Conservation (phyloP, 345 rosid species). For the Eucalyptus tenuipes region DNA sequence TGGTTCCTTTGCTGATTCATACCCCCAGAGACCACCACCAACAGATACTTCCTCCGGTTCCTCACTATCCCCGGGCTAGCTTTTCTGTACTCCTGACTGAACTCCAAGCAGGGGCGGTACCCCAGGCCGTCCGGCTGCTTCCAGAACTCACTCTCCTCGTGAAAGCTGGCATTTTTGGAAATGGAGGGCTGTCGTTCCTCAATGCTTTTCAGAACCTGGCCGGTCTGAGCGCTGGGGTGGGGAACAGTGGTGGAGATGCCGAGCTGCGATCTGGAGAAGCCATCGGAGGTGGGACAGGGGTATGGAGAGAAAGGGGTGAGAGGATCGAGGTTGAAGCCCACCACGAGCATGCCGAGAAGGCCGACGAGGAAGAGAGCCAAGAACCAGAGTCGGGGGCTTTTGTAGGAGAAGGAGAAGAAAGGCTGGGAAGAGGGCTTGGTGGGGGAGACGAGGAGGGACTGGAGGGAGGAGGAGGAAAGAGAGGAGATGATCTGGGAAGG, state of each 20-base stretch:
- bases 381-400: conserved; percentile 43
- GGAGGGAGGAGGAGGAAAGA: conserved; percentile 47
- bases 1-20: conserved; percentile 98
- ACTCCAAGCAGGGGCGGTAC: conserved; percentile 61
- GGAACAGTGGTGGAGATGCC: background rate
- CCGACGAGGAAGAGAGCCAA: conserved; percentile 43
- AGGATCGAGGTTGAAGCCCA: conserved; percentile 36
- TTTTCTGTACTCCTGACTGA: conserved; percentile 43
- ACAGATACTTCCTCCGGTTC: conserved; percentile 49
- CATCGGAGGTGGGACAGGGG: conserved; percentile 31
- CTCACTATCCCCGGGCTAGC: conserved; percentile 21
- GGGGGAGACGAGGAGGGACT: conserved; percentile 56
- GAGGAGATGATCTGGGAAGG: conserved; percentile 45
- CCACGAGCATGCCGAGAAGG: conserved; percentile 35
- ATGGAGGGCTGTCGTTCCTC: background rate
- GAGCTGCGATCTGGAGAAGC: background rate
- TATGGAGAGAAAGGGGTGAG: conserved; percentile 33
- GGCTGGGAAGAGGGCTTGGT: conserved; percentile 21
- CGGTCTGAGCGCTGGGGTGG: background rate
- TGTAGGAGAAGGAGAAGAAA: conserved; percentile 2
- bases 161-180: background rate
- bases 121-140: conserved; percentile 94
- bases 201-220: background rate
- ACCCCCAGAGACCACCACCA: conserved; percentile 94
- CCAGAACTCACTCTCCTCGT: conserved; percentile 51